Evolutionary conservation across 768 basidiomycete genomes (phyloP).

Genomic region (Mycena galericulata): DNA sequence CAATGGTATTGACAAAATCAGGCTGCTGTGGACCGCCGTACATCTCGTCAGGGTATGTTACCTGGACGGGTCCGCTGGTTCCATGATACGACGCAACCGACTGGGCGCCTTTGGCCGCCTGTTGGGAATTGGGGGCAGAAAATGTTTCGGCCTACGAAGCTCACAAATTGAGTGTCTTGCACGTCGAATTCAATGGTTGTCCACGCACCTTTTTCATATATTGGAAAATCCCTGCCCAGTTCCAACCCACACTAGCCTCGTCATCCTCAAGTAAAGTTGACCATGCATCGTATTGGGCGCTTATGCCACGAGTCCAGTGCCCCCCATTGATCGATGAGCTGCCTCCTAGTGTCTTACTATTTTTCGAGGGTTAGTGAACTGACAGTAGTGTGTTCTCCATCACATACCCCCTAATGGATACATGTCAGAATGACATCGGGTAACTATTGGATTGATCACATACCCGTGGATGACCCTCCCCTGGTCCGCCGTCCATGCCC

Average conservation of each 20-base stretch:
- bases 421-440: too few species aligned
- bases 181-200: not conserved
- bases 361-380: too few species aligned
- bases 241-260: constrained; percentile 59
- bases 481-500: constrained; percentile 45
- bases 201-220: constrained; percentile 61
- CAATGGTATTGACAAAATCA: constrained; percentile 61
- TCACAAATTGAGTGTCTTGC: not conserved
- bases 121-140: constrained; percentile 58
- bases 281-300: constrained; percentile 49
- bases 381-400: too few species aligned
- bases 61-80: constrained; percentile 64
- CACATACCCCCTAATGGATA: too few species aligned
- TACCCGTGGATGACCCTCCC: constrained; percentile 43
- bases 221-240: constrained; percentile 55
- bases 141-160: constrained; percentile 56
- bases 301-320: constrained; percentile 46
- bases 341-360: constrained; percentile 36
- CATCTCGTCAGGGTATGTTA: constrained; percentile 64
- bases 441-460: too few species aligned
- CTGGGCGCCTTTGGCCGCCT: constrained; percentile 60
- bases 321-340: constrained; percentile 49
- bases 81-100: constrained; percentile 63
- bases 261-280: constrained; percentile 43
- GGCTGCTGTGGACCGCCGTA: constrained; percentile 68